A percentile compares a stretch with the other conserved stretches of the same genome.
phyloP scores from a whole-genome alignment of 208 protist species.

The Trypanosoma lewisi region DNA sequence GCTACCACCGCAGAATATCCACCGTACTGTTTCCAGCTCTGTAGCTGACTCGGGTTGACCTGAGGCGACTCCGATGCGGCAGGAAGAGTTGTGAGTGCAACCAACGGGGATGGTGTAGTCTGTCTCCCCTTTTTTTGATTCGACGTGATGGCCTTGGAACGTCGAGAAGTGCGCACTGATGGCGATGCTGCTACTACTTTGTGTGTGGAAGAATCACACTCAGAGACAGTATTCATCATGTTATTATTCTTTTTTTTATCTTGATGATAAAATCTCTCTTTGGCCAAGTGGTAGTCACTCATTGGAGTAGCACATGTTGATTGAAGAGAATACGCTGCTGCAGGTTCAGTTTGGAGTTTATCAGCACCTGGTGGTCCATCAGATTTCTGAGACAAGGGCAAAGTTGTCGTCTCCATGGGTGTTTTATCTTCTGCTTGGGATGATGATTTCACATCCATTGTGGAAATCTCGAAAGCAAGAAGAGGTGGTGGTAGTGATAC shows the following conservation, averaged over 20 bases:
- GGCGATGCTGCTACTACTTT: not conserved
- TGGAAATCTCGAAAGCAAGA: too few species aligned
- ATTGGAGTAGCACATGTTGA: not conserved
- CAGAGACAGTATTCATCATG: not conserved
- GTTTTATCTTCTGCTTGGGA: slow-evolving; percentile 3
- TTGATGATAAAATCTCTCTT: not conserved
- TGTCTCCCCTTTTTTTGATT: not conserved
- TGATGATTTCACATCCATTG: slow-evolving; percentile 5
- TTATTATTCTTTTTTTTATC: not conserved
- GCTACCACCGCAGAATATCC: not conserved
- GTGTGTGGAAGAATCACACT: not conserved
- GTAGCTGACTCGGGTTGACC: not conserved
- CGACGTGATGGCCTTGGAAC: not conserved
- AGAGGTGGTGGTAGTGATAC: too few species aligned
- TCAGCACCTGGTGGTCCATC: too few species aligned
- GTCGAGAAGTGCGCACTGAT: not conserved
- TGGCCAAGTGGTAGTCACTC: slow-evolving; percentile 4
- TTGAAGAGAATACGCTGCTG: not conserved
- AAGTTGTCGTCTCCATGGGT: not conserved
- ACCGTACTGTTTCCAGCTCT: not conserved
- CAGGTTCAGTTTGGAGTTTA: too few species aligned
- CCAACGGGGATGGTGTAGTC: not conserved
- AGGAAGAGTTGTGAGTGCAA: not conserved
- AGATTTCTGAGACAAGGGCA: not conserved
- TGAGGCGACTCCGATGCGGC: not conserved